These are phyloP conservation scores for Glycine tomentella DNA, from an alignment of 306 rosid species.

Conservation along the genomic window DNA sequence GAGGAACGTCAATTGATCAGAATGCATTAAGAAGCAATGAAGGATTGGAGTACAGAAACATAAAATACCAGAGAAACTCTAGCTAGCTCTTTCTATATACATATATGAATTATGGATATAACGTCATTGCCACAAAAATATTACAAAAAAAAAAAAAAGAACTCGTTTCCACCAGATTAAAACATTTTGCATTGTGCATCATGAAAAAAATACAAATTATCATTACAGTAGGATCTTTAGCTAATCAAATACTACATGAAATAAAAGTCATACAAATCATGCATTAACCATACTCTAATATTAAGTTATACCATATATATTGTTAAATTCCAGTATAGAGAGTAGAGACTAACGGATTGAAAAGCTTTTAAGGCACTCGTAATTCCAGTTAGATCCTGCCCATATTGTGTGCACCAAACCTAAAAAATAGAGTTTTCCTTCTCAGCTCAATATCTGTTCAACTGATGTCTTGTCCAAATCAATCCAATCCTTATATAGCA, in stretches of 20 bases:
- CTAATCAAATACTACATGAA: neutral
- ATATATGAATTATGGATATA: neutral
- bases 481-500: neutral
- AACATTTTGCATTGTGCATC: neutral
- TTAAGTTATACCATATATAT: no score
- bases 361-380: neutral
- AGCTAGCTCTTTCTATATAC: no score
- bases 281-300: neutral
- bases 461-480: neutral
- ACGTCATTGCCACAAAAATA: neutral
- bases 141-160: neutral
- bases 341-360: neutral
- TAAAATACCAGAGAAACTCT: constrained; percentile 10
- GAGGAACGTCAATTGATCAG: neutral
- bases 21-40: neutral
- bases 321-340: neutral
- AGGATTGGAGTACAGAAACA: neutral
- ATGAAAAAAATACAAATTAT: neutral
- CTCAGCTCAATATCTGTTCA: neutral
- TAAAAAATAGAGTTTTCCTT: neutral
- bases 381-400: neutral
- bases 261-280: neutral
- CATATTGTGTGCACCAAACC: neutral
- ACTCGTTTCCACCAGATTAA: neutral
- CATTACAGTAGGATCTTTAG: neutral